Base-by-base conservation (phyloP, 805 yeast genomes). In the Starmera amethionina region DNA sequence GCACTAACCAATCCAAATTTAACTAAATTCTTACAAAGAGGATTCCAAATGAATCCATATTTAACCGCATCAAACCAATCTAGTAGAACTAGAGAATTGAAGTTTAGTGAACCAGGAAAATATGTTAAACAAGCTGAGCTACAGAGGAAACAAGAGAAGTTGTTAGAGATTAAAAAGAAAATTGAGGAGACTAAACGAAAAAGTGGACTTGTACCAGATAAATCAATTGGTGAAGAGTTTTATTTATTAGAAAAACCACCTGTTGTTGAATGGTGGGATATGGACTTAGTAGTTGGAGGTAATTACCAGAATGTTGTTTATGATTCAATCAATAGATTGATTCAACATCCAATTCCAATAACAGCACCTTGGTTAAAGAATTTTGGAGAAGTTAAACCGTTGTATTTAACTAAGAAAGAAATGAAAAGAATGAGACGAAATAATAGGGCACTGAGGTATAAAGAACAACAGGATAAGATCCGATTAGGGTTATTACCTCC, bases 191-290 rank as follows among this genome's bases (percentile, higher is more conserved):
- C 48, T 28, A 55, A 52, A 14, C 47, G 52, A 19, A 58, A 65
- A 41, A 89, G 78, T 7, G 59, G 59, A 1, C 30, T 55, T 6
- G 58, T 68, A 7, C 76, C 89, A 0, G 77, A 82, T 46, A 55
- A 63, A 14, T 49, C 53, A 1, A 42, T 69, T 1, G 81, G 79
- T 4, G 96, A 86, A 51, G 72, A 75, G 15, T 55, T 63, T 8
- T 82, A 70, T 51, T 58, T 62, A 39, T 63, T 63, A 0, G 55
- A 52, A 0, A 52, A 44, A 15, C 88, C 89, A 1, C 95, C 95
- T 0, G 45, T 42, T 3, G 59, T 79, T 2, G 96, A 88, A 58
- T 87, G 96, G 96, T 90, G 97, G 97, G 96, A 90, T 60, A 56
- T 60, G 40, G 75, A 75, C 3, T 73, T 75, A 37, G 48, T 82